A percentile compares a stretch with the other conserved stretches of the same genome.
phyloP scores from a whole-genome alignment of 495 filamentous ascomycete genomes.

The Talaromyces wortmannii region DNA sequence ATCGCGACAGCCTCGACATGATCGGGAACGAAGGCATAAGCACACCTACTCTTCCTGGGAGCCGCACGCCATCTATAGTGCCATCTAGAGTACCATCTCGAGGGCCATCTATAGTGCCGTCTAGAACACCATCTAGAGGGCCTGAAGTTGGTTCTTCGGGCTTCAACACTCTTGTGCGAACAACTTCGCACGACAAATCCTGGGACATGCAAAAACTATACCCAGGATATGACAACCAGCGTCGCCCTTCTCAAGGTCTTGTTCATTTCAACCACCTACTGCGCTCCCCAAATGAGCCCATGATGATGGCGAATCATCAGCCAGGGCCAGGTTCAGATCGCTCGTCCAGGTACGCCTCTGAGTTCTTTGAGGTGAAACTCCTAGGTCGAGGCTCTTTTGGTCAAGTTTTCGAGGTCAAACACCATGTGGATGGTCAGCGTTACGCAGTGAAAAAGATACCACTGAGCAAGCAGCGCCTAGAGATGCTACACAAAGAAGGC shows the following conservation, averaged over 20 bases:
- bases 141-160: no score
- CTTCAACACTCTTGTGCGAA: no score
- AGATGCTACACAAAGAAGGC: conserved; percentile 37
- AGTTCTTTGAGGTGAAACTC: conserved; percentile 35
- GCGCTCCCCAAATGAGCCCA: neutral
- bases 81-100: no score
- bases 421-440: conserved; percentile 42
- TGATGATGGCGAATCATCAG: conserved; percentile 17
- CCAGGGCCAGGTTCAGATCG: neutral
- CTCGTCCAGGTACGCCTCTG: conserved; percentile 33
- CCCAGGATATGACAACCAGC: conserved; percentile 10
- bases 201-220: conserved; percentile 12
- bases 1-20: conserved; percentile 35
- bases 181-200: neutral
- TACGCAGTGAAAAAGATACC: conserved; percentile 51
- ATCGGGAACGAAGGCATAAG: conserved; percentile 30
- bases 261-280: neutral
- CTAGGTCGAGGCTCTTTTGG: conserved; percentile 48
- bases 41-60: conserved; percentile 2
- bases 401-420: conserved; percentile 43
- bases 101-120: no score
- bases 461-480: conserved; percentile 37
- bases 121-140: no score
- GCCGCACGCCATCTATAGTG: no score
- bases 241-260: conserved; percentile 6